These are phyloP conservation scores for Colletotrichum ledebouriae DNA, from an alignment of 2,329 filamentous ascomycete species.

Conservation along the genomic window DNA sequence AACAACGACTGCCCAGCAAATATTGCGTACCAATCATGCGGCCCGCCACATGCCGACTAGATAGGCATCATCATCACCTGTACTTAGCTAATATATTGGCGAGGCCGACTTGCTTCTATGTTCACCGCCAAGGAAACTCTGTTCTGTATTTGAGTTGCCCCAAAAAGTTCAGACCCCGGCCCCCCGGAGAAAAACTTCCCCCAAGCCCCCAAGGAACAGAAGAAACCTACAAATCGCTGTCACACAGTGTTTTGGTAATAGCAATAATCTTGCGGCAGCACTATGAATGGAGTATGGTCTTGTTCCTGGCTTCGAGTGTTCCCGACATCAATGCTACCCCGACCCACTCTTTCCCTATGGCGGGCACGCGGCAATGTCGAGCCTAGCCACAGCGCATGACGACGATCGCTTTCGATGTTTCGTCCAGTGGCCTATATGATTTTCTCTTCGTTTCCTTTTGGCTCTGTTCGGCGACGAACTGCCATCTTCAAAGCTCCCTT, in stretches of 20 bases:
- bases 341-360: constrained; percentile 8
- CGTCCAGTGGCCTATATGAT: background rate
- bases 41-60: background rate
- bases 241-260: background rate
- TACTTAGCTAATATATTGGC: background rate
- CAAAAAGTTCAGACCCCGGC: background rate
- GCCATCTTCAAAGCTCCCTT: background rate
- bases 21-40: background rate
- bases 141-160: constrained; percentile 7
- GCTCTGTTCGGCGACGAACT: background rate
- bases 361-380: constrained; percentile 4
- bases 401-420: constrained; percentile 3
- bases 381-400: constrained; percentile 20
- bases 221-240: background rate
- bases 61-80: background rate
- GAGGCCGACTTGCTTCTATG: background rate
- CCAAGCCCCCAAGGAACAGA: background rate
- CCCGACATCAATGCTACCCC: constrained; percentile 14
- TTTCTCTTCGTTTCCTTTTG: background rate
- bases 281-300: background rate
- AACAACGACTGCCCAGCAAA: background rate
- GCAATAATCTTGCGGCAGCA: too few species aligned
- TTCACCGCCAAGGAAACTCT: constrained; percentile 8
- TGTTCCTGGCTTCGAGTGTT: constrained; percentile 5
- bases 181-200: background rate